Evolutionary conservation across 2,329 filamentous ascomycete species (phyloP).

Genomic region (Diaporthe velutina): DNA sequence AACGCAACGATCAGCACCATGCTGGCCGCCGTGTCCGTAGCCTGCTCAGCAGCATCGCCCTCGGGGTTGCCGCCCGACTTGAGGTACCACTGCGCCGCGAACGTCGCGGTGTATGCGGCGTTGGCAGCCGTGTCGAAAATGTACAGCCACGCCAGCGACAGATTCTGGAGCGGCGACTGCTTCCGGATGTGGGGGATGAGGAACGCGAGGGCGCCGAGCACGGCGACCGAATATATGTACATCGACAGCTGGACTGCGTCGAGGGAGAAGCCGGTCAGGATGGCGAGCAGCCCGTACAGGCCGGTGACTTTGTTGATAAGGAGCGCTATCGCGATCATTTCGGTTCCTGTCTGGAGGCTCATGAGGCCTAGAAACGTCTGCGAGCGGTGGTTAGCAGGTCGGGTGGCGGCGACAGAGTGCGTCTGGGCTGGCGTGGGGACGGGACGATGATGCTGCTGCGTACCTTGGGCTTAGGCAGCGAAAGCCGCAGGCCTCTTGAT

Average conservation of each 20-base stretch:
- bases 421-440: constrained; percentile 6
- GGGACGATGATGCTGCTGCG: constrained; percentile 1
- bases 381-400: neutral
- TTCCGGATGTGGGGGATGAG: constrained; percentile 85
- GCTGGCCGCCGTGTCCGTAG: constrained; percentile 77
- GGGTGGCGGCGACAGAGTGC: neutral
- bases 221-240: constrained; percentile 87
- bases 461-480: constrained; percentile 39
- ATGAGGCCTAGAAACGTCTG: constrained; percentile 89
- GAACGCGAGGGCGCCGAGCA: constrained; percentile 75
- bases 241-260: constrained; percentile 88
- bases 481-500: constrained; percentile 27
- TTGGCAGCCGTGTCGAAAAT: constrained; percentile 86
- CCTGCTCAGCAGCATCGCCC: constrained; percentile 44
- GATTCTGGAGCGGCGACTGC: constrained; percentile 82
- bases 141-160: constrained; percentile 88
- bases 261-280: constrained; percentile 87
- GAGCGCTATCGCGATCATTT: constrained; percentile 85
- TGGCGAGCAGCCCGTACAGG: constrained; percentile 88
- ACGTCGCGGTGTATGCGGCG: constrained; percentile 83
- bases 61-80: constrained; percentile 54
- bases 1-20: constrained; percentile 81
- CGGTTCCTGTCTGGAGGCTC: constrained; percentile 87
- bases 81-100: constrained; percentile 89
- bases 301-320: constrained; percentile 94